Evolutionary conservation across 1,284 basidiomycete species (phyloP).

Genomic region (Naganishia cerealis): DNA sequence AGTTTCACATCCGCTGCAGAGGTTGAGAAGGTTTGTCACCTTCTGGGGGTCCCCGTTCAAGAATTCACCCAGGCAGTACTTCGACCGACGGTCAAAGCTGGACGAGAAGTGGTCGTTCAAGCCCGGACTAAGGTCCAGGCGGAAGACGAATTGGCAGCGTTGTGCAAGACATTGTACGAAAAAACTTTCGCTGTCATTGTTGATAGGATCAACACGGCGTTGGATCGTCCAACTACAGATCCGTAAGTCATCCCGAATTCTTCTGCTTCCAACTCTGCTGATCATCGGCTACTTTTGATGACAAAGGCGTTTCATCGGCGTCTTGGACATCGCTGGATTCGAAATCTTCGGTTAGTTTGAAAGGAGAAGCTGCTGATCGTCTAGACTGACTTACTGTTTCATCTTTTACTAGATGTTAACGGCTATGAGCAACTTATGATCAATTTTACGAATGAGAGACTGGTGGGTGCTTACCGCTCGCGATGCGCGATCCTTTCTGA

Average conservation of each 20-base stretch:
- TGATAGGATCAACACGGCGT: slow-evolving; percentile 88
- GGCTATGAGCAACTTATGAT: slow-evolving; percentile 97
- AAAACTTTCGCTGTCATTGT: slow-evolving; percentile 93
- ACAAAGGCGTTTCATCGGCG: slow-evolving; percentile 84
- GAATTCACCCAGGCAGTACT: slow-evolving; percentile 88
- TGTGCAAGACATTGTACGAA: slow-evolving; percentile 97
- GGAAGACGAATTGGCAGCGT: slow-evolving; percentile 82
- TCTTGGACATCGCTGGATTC: slow-evolving; percentile 98
- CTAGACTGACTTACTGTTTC: not conserved
- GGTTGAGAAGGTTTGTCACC: slow-evolving; percentile 86
- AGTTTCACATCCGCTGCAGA: slow-evolving; percentile 61
- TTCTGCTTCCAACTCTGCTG: not conserved
- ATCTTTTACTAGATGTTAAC: slow-evolving; percentile 58
- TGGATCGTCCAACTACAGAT: slow-evolving; percentile 88
- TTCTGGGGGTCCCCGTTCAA: slow-evolving; percentile 84
- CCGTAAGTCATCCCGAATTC: slow-evolving; percentile 54
- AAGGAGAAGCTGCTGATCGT: not conserved
- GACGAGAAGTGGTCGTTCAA: slow-evolving; percentile 95
- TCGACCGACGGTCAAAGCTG: slow-evolving; percentile 85
- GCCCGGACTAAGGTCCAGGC: slow-evolving; percentile 89
- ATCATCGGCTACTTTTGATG: not conserved
- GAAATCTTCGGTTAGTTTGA: slow-evolving; percentile 67
- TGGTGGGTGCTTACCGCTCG: slow-evolving; percentile 51
- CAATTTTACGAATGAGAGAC: slow-evolving; percentile 97
- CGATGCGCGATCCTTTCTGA: not conserved